Percentiles rank a stretch among this genome's conserved stretches.
phyloP scores from a whole-genome alignment of 176 grass and related monocot genomes.

The Carex myosuroides region DNA sequence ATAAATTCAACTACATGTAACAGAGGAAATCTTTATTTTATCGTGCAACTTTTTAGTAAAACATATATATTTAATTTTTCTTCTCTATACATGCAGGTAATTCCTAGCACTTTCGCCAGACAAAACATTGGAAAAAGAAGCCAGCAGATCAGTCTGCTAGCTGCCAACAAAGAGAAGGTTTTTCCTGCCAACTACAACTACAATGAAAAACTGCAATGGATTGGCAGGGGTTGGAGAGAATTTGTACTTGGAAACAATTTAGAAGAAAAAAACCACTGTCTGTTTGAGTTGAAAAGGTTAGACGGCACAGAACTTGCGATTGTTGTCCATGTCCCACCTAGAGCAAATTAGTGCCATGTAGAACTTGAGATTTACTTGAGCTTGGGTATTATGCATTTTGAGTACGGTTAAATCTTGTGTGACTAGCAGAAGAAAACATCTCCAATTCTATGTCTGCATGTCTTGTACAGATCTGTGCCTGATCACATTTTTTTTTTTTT shows the following conservation, averaged over 20 bases:
- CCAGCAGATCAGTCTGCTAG: not conserved
- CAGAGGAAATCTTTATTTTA: not conserved
- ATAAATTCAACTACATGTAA: not conserved
- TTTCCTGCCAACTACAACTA: constrained; percentile 13
- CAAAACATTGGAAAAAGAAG: constrained; percentile 11
- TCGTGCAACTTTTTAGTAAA: not conserved
- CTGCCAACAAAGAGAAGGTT: constrained; percentile 3
- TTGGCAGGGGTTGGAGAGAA: constrained; percentile 12
- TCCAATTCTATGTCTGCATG: not conserved
- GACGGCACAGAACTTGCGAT: not conserved
- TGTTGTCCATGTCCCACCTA: constrained; percentile 7
- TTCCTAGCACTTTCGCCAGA: constrained; percentile 15
- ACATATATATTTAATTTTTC: not conserved
- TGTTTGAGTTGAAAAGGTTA: constrained; percentile 36
- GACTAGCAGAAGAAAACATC: not conserved
- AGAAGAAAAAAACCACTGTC: constrained; percentile 4
- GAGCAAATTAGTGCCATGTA: not conserved
- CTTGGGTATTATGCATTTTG: not conserved
- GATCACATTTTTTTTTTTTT: too few species aligned
- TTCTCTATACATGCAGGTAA: constrained; percentile 10
- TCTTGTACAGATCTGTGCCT: not conserved
- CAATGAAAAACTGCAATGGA: too few species aligned
- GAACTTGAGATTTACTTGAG: not conserved
- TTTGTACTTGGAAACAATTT: constrained; percentile 16
- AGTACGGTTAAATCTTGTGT: not conserved